These are phyloP conservation scores for Capronia americana DNA, from an alignment of 2,329 filamentous ascomycete species.

Conservation along the genomic window DNA sequence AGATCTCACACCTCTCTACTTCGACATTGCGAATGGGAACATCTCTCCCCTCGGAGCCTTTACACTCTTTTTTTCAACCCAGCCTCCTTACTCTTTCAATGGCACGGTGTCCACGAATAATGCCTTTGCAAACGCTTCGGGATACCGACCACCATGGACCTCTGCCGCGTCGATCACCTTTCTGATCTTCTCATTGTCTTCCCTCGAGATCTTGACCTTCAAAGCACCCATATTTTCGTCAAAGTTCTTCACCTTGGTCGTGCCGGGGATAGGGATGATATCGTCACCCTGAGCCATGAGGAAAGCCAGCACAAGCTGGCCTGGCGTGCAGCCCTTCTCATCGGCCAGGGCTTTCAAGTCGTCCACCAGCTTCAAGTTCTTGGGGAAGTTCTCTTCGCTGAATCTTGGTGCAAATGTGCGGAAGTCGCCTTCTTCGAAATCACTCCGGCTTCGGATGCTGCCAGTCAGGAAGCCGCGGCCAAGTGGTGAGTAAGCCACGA, in stretches of 20 bases:
- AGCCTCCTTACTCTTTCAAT: constrained; percentile 27
- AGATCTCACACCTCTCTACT: constrained; percentile 21
- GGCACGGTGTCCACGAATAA: constrained; percentile 37
- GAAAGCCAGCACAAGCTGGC: constrained; percentile 69
- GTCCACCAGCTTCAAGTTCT: constrained; percentile 63
- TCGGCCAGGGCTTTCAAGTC: constrained; percentile 57
- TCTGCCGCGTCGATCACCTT: constrained; percentile 38
- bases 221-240: constrained; percentile 40
- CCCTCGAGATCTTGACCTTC: constrained; percentile 38
- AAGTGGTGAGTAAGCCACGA: constrained; percentile 51
- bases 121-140: constrained; percentile 29
- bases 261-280: constrained; percentile 42
- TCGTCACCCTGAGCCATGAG: constrained; percentile 66
- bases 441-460: constrained; percentile 47
- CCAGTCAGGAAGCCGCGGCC: constrained; percentile 47
- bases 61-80: neutral
- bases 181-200: constrained; percentile 46
- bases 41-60: constrained; percentile 11
- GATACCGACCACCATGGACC: constrained; percentile 39
- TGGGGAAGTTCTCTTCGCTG: constrained; percentile 60
- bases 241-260: constrained; percentile 40
- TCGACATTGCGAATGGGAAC: constrained; percentile 20
- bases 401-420: constrained; percentile 58
- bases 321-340: constrained; percentile 61
- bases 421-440: constrained; percentile 55